Evolutionary conservation across 202 grass and related monocot species (phyloP), one percentile per base, ranked within the genome.

Genomic region (Setaria italica): DNA sequence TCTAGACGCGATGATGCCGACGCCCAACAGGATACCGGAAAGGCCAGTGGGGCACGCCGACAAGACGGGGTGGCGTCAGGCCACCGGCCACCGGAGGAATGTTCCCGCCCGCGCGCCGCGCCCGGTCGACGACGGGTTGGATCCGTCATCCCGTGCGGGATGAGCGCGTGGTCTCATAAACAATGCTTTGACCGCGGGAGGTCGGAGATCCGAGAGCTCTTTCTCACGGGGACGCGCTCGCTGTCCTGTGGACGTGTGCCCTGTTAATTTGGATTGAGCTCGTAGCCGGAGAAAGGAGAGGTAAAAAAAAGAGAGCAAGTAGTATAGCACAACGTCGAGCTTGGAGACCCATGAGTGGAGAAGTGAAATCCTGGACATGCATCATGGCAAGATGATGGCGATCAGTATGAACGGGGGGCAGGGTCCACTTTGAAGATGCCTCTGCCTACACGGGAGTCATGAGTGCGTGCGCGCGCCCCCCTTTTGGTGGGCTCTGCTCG

Each of bases 401-500:
- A 56, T 20, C 3, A 11, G 60, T 33, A 63, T 14, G 11, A 32
- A 63, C 29, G 60, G 60, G 60, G 60, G 13, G 14, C 60, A 33
- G 29, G 29, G 1, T 2, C 37, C 71, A 42, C 57, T 53, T 39
- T 5, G 71, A 37, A 85, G 84, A 85, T 79, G 84, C 39, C 39
- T 41, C 39, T 79, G 84, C 75, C 66, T 5, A 6, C 2, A 47
- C 34, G 0, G 42, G 69, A 62, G 43, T 65, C 67, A n/a, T 35
- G 48, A 11, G 59, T 47, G 84, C 48, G 46, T 21, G 77, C 42
- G 41, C 5, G 41, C 35, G 9, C 12, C 0, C 1, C 58, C 7
- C 0, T 42, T 35, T 77, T 69, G 43, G 84, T 75, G 77, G 84
- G 69, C 47, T 57, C 59, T 56, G 48, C 69, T 47, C 34, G 48